Evolutionary conservation across 176 grass and related monocot species (phyloP).

Genomic region (Oropetium thomaeum): DNA sequence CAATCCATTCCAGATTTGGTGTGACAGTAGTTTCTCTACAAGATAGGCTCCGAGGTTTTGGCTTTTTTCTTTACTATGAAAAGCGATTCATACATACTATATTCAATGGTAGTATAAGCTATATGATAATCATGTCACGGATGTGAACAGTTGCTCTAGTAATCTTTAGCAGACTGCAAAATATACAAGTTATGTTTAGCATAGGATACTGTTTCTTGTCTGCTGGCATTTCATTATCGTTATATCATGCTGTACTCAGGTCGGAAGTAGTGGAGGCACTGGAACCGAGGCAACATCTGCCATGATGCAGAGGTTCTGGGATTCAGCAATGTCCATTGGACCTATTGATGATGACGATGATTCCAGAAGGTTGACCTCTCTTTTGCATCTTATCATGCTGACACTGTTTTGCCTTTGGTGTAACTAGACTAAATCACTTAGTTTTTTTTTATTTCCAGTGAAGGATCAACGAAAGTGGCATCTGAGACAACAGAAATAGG

Average conservation of each 20-base stretch:
- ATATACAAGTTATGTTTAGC: neutral
- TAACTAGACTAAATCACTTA: slow-evolving; percentile 20
- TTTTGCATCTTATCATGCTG: slow-evolving; percentile 29
- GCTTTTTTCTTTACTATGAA: too few relatives aligned
- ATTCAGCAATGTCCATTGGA: slow-evolving; percentile 90
- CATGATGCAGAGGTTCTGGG: slow-evolving; percentile 99
- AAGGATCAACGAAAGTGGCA: slow-evolving; percentile 79
- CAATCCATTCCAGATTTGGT: too few relatives aligned
- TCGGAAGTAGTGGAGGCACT: slow-evolving; percentile 49
- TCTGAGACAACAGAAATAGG: slow-evolving; percentile 68
- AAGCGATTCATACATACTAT: too few relatives aligned
- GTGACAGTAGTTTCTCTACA: too few relatives aligned
- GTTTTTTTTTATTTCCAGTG: slow-evolving; percentile 57
- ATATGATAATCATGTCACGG: too few relatives aligned
- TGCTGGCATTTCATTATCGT: neutral
- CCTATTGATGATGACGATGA: slow-evolving; percentile 85
- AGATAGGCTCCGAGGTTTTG: too few relatives aligned
- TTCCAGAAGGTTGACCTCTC: slow-evolving; percentile 60
- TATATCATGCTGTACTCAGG: slow-evolving; percentile 43
- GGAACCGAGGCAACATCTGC: slow-evolving; percentile 56
- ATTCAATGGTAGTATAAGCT: too few relatives aligned
- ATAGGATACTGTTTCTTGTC: neutral
- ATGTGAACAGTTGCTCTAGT: neutral
- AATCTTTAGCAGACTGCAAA: neutral
- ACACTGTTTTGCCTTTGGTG: neutral